Conservation (phyloP, 192 early-diverging fungal genomes). For the Cetraspora pellucida region DNA sequence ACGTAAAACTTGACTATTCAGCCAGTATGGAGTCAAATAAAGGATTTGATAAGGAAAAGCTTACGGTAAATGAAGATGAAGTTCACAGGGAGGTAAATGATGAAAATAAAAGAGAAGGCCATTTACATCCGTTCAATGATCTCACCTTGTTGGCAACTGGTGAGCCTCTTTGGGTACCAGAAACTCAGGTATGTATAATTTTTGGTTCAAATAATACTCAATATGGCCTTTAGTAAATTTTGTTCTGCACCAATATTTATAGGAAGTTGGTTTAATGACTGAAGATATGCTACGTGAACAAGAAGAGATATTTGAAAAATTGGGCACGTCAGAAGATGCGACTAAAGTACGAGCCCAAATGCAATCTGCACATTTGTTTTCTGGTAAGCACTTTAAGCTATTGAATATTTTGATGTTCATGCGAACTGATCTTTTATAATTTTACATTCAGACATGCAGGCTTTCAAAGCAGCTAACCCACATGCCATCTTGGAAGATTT, state of each 20-base stretch:
- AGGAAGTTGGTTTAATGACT: conserved; percentile 79
- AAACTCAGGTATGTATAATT: conserved; percentile 55
- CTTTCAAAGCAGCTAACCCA: conserved; percentile 95
- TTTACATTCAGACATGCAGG: conserved; percentile 71
- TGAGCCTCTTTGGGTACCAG: conserved; percentile 68
- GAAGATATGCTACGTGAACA: conserved; percentile 88
- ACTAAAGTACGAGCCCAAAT: conserved; percentile 72
- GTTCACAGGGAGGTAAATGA: conserved; percentile 44
- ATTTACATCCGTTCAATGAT: conserved; percentile 48
- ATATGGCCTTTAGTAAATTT: background rate
- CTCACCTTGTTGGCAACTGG: conserved; percentile 59
- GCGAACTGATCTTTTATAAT: background rate
- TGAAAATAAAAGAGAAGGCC: conserved; percentile 52
- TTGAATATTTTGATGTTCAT: background rate
- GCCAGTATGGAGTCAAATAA: conserved; percentile 48
- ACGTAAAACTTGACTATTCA: conserved; percentile 54
- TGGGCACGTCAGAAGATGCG: conserved; percentile 74
- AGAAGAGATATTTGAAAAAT: conserved; percentile 72
- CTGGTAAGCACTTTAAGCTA: conserved; percentile 45
- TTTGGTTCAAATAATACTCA: background rate
- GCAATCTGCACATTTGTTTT: conserved; percentile 74
- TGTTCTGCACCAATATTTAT: background rate
- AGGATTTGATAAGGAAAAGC: conserved; percentile 28
- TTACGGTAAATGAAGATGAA: conserved; percentile 10
- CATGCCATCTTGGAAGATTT: conserved; percentile 78